These are phyloP conservation scores for Fragilariopsis cylindrus DNA, from an alignment of 108 stramenopile species.

Conservation along the genomic window DNA sequence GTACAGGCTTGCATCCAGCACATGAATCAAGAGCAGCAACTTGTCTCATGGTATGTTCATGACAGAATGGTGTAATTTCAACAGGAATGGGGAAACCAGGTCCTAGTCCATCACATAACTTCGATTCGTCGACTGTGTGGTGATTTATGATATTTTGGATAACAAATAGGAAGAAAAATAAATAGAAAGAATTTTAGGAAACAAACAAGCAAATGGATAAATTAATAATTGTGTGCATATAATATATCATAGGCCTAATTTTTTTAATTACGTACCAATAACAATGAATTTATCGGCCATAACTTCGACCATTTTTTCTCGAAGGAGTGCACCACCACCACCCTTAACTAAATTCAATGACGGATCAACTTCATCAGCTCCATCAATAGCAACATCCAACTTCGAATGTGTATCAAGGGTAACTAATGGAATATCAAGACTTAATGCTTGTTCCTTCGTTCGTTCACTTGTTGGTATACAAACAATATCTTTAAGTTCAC, in stretches of 20 bases:
- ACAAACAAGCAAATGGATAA: neutral
- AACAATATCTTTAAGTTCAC: slow-evolving; percentile 92
- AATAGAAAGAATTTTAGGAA: neutral
- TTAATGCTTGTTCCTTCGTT: slow-evolving; percentile 95
- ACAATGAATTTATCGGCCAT: slow-evolving; percentile 86
- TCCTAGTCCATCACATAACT: slow-evolving; percentile 93
- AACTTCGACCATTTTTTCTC: slow-evolving; percentile 97
- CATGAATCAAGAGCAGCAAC: slow-evolving; percentile 85
- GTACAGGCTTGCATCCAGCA: slow-evolving; percentile 88
- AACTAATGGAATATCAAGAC: slow-evolving; percentile 90
- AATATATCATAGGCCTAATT: neutral
- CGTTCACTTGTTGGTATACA: slow-evolving; percentile 97
- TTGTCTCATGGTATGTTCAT: slow-evolving; percentile 92
- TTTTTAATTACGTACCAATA: slow-evolving; percentile 52
- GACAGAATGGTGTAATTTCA: slow-evolving; percentile 96
- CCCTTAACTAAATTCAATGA: slow-evolving; percentile 97
- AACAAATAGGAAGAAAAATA: neutral
- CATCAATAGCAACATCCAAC: slow-evolving; percentile 99
- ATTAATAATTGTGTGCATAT: neutral
- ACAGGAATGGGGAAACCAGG: slow-evolving; percentile 94
- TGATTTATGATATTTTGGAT: neutral
- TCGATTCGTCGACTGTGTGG: slow-evolving; percentile 91
- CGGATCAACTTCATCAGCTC: slow-evolving; percentile 97
- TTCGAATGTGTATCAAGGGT: slow-evolving; percentile 94
- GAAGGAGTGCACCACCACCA: slow-evolving; percentile 93